Evolutionary conservation across 2,329 filamentous ascomycete species (phyloP).

Genomic region (Ceratocystis colombiana): DNA sequence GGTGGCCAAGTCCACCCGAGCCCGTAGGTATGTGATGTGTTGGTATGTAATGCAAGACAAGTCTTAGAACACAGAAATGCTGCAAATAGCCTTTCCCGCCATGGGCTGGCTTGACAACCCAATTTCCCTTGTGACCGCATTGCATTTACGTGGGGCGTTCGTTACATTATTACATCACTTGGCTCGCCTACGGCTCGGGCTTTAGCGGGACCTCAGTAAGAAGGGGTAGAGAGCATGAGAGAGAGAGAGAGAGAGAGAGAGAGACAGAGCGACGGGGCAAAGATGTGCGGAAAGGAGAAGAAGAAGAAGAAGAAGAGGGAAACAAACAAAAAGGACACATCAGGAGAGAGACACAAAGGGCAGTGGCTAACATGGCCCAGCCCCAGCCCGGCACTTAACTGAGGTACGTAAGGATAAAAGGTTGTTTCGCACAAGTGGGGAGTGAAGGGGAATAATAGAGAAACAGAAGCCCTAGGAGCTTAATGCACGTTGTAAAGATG

Average conservation of each 20-base stretch:
- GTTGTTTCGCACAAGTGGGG: slow-evolving; percentile 9
- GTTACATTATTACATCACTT: slow-evolving; percentile 10
- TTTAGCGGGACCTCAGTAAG: too few species aligned
- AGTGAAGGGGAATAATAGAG: neutral
- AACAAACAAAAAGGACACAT: too few species aligned
- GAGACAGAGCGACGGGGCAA: neutral
- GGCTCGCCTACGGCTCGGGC: neutral
- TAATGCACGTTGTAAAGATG: too few species aligned
- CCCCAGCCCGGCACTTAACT: neutral
- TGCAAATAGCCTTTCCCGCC: neutral
- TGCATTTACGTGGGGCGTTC: neutral
- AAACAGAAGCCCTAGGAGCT: neutral
- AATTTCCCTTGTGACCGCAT: neutral
- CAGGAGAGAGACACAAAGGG: too few species aligned
- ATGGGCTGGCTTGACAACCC: neutral
- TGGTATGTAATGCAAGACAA: too few species aligned
- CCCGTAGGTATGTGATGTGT: too few species aligned
- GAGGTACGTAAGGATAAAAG: neutral
- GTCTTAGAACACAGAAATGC: too few species aligned
- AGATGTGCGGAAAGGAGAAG: neutral
- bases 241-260: too few species aligned
- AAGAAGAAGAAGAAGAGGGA: neutral
- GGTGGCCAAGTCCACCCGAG: too few species aligned
- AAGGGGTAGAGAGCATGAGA: too few species aligned
- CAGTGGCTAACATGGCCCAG: neutral